Conservation (phyloP, 768 basidiomycete species). For the Gymnopilus junonius region DNA sequence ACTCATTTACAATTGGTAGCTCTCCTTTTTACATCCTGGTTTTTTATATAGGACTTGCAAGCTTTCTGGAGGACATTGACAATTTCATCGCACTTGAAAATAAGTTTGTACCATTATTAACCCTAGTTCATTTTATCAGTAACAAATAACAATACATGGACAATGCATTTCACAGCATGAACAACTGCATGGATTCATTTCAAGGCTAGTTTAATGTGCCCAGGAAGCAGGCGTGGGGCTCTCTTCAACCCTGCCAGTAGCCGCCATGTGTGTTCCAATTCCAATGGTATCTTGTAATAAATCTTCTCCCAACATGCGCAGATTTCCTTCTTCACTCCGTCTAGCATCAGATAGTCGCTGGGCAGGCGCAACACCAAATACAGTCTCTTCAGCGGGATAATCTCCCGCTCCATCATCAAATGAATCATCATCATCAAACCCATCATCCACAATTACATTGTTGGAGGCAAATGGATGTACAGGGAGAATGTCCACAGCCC, state of each 20-base stretch:
- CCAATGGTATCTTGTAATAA: conserved; percentile 67
- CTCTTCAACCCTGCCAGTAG: conserved; percentile 57
- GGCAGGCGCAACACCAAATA: conserved; percentile 71
- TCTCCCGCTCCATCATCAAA: conserved; percentile 43
- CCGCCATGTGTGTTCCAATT: conserved; percentile 56
- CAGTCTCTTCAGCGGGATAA: conserved; percentile 57
- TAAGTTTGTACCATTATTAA: not conserved
- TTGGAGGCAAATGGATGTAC: conserved; percentile 69
- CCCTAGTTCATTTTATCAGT: not conserved
- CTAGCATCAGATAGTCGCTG: conserved; percentile 37
- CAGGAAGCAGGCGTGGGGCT: conserved; percentile 65
- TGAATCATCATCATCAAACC: conserved; percentile 55
- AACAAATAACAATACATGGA: not conserved
- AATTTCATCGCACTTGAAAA: not conserved
- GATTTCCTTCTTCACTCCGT: conserved; percentile 31
- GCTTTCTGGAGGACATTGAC: not conserved
- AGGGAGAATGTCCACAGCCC: conserved; percentile 41
- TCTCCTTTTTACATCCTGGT: not conserved
- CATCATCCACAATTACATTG: conserved; percentile 49
- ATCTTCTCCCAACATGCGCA: conserved; percentile 67
- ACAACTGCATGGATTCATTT: not conserved
- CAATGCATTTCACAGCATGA: not conserved
- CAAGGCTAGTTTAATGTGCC: conserved; percentile 19
- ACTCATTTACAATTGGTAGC: not conserved
- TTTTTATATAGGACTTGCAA: not conserved